Evolutionary conservation across 306 rosid genomes (phyloP).

Genomic region (Quercus wislizeni): DNA sequence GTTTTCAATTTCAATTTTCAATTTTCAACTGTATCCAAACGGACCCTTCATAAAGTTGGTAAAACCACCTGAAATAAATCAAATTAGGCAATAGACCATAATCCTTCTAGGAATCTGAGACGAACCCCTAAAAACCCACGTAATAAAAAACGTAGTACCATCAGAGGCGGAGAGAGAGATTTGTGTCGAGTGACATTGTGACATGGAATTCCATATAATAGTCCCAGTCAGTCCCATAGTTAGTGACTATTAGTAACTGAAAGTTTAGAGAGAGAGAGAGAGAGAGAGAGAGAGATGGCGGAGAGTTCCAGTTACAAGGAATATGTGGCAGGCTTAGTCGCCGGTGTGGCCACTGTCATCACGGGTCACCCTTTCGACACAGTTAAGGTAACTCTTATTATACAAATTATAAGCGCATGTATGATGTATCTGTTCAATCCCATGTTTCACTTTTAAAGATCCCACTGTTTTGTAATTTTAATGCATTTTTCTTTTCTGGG

Average conservation of each 20-base stretch:
- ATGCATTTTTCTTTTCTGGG: neutral
- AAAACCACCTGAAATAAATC: too few species aligned
- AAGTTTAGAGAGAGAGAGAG: slow-evolving; percentile 9
- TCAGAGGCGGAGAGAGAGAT: too few species aligned
- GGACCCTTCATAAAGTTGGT: too few species aligned
- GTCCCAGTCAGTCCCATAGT: neutral
- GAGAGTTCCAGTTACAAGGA: slow-evolving; percentile 55
- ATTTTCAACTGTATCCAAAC: too few species aligned
- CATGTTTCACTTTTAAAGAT: neutral
- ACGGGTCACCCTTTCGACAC: slow-evolving; percentile 66
- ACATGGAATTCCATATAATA: neutral
- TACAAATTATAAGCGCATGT: neutral
- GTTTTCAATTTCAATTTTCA: too few species aligned
- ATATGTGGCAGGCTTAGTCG: slow-evolving; percentile 63
- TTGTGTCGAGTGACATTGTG: neutral
- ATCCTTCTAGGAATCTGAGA: too few species aligned
- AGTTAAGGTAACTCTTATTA: slow-evolving; percentile 37
- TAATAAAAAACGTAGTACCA: neutral
- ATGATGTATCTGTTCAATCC: neutral
- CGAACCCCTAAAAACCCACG: neutral
- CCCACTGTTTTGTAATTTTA: neutral
- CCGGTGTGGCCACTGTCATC: slow-evolving; percentile 58
- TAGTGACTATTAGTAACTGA: neutral
- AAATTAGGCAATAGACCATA: too few species aligned
- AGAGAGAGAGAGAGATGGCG: slow-evolving; percentile 35